Conservation (phyloP, 1,139 yeast genomes). For the Nakaseomyces bracarensis region DNA sequence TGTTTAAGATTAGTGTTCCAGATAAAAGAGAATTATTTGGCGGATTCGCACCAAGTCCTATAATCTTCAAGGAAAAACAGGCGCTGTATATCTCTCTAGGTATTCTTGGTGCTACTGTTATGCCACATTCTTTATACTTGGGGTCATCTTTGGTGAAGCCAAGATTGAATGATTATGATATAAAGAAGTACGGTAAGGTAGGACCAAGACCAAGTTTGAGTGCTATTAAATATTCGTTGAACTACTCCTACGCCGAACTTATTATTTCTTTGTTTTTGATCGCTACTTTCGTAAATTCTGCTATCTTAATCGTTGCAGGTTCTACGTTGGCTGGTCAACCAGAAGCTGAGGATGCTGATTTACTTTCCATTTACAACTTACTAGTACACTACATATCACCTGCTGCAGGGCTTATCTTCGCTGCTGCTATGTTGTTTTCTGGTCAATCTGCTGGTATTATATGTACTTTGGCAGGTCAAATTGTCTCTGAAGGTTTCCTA, state of each 20-base stretch:
- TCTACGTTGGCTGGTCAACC: conserved; percentile 61
- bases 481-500: conserved; percentile 90
- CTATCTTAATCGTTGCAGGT: conserved; percentile 79
- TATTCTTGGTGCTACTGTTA: conserved; percentile 90
- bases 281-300: conserved; percentile 78
- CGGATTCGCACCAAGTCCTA: conserved; percentile 75
- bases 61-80: conserved; percentile 64
- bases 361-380: conserved; percentile 74
- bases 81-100: conserved; percentile 86
- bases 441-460: conserved; percentile 98
- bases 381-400: conserved; percentile 66
- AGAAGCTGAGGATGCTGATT: conserved; percentile 77
- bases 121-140: conserved; percentile 91
- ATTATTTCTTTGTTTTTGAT: conserved; percentile 67
- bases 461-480: conserved; percentile 95
- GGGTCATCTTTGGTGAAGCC: conserved; percentile 94
- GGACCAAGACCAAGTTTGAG: conserved; percentile 50
- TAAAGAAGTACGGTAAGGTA: conserved; percentile 38
- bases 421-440: conserved; percentile 83
- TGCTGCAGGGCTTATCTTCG: conserved; percentile 90
- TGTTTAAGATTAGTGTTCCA: conserved; percentile 56
- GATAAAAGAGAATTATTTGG: conserved; percentile 46
- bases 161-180: conserved; percentile 72
- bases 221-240: conserved; percentile 64
- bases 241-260: conserved; percentile 67